These are phyloP conservation scores for Pilobolus umbonatus DNA, from an alignment of 192 early-diverging fungal species.

Conservation along the genomic window DNA sequence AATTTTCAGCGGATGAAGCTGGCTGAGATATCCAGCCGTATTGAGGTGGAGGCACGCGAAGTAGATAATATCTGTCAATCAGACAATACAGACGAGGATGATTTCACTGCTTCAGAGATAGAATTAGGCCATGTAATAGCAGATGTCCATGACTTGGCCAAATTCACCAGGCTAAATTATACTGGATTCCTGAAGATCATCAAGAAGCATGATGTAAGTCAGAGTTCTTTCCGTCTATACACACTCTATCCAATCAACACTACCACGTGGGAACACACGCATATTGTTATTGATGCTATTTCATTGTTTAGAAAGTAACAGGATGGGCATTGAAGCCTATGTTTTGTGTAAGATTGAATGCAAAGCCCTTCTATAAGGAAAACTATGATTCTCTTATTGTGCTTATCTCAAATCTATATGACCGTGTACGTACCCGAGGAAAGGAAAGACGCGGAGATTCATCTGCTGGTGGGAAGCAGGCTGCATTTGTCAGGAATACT, in stretches of 20 bases:
- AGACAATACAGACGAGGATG: conserved; percentile 46
- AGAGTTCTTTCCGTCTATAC: not conserved
- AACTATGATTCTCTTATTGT: conserved; percentile 89
- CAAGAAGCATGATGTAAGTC: conserved; percentile 92
- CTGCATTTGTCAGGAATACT: conserved; percentile 87
- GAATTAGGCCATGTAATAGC: conserved; percentile 74
- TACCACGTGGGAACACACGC: conserved; percentile 15
- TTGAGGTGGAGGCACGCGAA: conserved; percentile 62
- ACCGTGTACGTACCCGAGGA: conserved; percentile 73
- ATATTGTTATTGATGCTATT: not conserved
- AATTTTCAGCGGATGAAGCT: conserved; percentile 73
- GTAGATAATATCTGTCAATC: conserved; percentile 50
- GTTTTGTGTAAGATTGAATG: conserved; percentile 78
- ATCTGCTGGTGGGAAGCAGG: conserved; percentile 49
- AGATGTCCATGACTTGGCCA: conserved; percentile 81
- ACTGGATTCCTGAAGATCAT: conserved; percentile 90
- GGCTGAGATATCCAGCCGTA: conserved; percentile 66
- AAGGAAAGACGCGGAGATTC: conserved; percentile 55
- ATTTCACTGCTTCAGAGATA: conserved; percentile 60
- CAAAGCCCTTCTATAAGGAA: conserved; percentile 78
- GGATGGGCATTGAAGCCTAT: conserved; percentile 76
- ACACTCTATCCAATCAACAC: not conserved
- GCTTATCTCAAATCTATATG: conserved; percentile 79
- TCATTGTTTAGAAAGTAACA: conserved; percentile 72
- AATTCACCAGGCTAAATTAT: conserved; percentile 80